Conservation (phyloP, 2,329 filamentous ascomycete species). For the Microthyrium microscopicum region DNA sequence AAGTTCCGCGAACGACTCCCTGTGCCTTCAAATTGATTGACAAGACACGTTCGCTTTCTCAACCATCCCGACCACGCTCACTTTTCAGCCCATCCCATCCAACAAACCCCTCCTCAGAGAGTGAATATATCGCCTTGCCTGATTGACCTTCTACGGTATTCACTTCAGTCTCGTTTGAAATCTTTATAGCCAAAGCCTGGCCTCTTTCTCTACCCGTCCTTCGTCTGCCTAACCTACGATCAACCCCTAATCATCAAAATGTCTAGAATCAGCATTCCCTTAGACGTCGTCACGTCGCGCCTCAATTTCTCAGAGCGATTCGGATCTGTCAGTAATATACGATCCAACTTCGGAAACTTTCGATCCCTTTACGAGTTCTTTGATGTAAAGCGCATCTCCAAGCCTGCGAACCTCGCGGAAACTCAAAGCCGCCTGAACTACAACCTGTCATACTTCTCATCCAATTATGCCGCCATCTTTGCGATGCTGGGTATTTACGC, state of each 20-base stretch:
- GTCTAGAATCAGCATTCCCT: conserved; percentile 87
- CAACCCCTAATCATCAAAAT: conserved; percentile 47
- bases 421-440: conserved; percentile 89
- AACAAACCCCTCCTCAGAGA: too few relatives aligned
- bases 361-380: conserved; percentile 85
- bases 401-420: conserved; percentile 80
- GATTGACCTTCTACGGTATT: too few relatives aligned
- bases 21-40: too few relatives aligned
- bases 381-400: conserved; percentile 88
- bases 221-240: conserved; percentile 1
- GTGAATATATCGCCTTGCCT: too few relatives aligned
- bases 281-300: conserved; percentile 80
- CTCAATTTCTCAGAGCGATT: conserved; percentile 78
- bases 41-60: too few relatives aligned
- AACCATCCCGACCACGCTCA: too few relatives aligned
- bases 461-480: conserved; percentile 93
- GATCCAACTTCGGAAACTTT: conserved; percentile 79
- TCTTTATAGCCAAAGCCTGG: conserved; percentile 6
- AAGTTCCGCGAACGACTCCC: too few relatives aligned
- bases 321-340: conserved; percentile 65
- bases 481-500: conserved; percentile 93
- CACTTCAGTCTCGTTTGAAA: too few relatives aligned
- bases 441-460: conserved; percentile 93
- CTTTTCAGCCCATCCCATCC: too few relatives aligned
- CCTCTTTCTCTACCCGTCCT: not conserved